Conservation (phyloP, 768 basidiomycete species). For the Suillus tomentosus region DNA sequence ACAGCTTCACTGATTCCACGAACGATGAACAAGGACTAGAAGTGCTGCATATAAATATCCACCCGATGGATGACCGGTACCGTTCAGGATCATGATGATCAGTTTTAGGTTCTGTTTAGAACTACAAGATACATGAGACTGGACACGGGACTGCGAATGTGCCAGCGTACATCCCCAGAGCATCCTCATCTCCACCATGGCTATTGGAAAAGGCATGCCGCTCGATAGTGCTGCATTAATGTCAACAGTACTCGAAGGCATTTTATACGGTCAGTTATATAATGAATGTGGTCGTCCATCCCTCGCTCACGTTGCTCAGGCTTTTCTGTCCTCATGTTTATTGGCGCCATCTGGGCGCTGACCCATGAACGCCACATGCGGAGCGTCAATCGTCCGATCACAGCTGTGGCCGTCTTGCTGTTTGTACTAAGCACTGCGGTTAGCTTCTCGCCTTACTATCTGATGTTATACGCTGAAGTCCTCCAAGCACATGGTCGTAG, state of each 20-base stretch:
- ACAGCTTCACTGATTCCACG: neutral
- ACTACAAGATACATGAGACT: neutral
- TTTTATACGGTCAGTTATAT: constrained; percentile 18
- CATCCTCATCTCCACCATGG: neutral
- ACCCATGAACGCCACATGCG: constrained; percentile 7
- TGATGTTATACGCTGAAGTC: neutral
- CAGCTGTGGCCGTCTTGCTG: constrained; percentile 20
- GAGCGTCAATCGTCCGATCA: constrained; percentile 17
- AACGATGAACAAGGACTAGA: neutral
- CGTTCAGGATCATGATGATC: neutral
- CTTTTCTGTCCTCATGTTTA: constrained; percentile 39
- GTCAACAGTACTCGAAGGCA: constrained; percentile 20
- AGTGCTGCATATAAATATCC: neutral
- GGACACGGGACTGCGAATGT: neutral
- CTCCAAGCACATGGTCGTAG: constrained; percentile 17
- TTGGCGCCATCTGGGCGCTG: constrained; percentile 23
- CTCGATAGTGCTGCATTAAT: constrained; percentile 19
- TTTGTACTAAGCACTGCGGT: constrained; percentile 26
- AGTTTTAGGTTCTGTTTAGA: neutral
- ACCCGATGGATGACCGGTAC: too few species aligned
- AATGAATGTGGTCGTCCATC: neutral
- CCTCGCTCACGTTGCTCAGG: constrained; percentile 22
- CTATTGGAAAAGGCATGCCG: neutral
- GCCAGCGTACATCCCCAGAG: neutral
- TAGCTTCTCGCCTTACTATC: constrained; percentile 1